These are phyloP conservation scores for Pseudogymnoascus sp. DNA, from an alignment of 2,329 filamentous ascomycete species.

Conservation along the genomic window DNA sequence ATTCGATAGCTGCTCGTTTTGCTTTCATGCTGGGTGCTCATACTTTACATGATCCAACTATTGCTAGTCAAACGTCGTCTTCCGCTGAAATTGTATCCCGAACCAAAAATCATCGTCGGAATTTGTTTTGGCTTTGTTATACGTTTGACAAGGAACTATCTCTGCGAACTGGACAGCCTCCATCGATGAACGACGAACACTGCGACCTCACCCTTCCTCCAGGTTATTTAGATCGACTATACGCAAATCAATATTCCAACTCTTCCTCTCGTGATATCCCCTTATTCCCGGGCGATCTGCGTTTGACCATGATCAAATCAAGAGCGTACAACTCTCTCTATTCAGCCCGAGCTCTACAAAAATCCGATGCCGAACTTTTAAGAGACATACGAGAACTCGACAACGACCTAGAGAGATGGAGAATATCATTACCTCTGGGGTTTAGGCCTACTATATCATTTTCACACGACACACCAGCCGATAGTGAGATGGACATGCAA, in stretches of 20 bases:
- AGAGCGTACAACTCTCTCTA: conserved; percentile 44
- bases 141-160: conserved; percentile 50
- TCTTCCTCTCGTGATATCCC: background rate
- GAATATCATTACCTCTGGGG: conserved; percentile 39
- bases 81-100: background rate
- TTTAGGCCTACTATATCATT: conserved; percentile 44
- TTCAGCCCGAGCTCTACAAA: conserved; percentile 40
- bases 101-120: conserved; percentile 28
- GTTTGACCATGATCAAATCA: conserved; percentile 46
- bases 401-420: conserved; percentile 50
- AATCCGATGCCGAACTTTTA: conserved; percentile 48
- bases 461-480: conserved; percentile 24
- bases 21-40: background rate
- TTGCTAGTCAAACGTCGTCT: background rate
- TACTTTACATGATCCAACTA: background rate
- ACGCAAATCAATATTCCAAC: background rate
- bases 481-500: conserved; percentile 37
- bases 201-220: conserved; percentile 46
- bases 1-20: background rate
- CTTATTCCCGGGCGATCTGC: conserved; percentile 42
- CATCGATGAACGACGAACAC: conserved; percentile 43
- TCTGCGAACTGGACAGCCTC: conserved; percentile 47
- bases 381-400: conserved; percentile 50
- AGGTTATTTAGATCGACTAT: conserved; percentile 30
- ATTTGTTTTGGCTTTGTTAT: conserved; percentile 51